Base-by-base conservation (phyloP, 2,329 filamentous ascomycete genomes). In the Aspergillus sp. region DNA sequence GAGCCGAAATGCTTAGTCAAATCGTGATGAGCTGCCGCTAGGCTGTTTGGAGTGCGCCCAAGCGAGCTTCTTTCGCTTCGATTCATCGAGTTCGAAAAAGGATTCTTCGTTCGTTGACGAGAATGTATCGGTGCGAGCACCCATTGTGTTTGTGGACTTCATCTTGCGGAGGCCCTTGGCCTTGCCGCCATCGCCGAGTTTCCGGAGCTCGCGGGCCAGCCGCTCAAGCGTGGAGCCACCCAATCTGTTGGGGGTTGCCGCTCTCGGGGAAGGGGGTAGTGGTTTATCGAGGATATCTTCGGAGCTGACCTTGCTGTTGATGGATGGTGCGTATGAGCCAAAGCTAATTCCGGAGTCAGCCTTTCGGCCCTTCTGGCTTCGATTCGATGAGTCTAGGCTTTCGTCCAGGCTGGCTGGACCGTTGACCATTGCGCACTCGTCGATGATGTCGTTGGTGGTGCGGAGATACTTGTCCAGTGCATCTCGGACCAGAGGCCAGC, bases 321-420 rank as follows among this genome's bases (percentile, higher is more conserved):
- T 75, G 9, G 75, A 78, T 19, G 75, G 71, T 30, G 73, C 72
- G 30, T 73, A 63, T 1, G 74, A 75, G 50, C 76, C 78, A 65
- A 87, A 86, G 70, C 84, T 86, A 58, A 87, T 82, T 19, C 85
- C 86, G 3, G 86, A 88, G 68, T 88, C 86, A 20, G 82, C 82
- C 71, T 86, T 87, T 65, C 84, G 80, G 39, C 75, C 74, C 64
- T 80, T 81, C 54, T 75, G 73, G 48, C 69, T 67, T 52, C 69
- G 63, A 44, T 68, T 60, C n/a, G 67, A 66, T 13, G 69, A 66
- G 17, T 61, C 60, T 30, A 67, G 65, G 8, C 58, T 60, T 41
- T 66, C 66, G 50, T 73, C 72, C 34, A 74, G 67, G 60, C 74
- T 74, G 34, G 75, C 68, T 5, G 75, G 75, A 41, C 77, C 75